These are phyloP conservation scores for Myxozyma nipponensis DNA, from an alignment of 805 yeast species.

Conservation along the genomic window DNA sequence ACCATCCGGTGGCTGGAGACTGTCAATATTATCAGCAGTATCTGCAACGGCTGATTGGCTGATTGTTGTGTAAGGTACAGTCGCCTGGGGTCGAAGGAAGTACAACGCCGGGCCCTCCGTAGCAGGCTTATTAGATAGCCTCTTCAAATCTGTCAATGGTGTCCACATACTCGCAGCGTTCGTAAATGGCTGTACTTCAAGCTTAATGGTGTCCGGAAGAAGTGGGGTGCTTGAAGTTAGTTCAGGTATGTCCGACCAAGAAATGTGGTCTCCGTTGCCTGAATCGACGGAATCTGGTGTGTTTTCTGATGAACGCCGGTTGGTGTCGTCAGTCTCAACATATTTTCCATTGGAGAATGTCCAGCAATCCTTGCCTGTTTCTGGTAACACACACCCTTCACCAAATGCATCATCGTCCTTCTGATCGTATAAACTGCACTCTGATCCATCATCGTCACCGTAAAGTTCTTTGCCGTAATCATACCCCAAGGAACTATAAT, in stretches of 20 bases:
- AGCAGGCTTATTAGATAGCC: background rate
- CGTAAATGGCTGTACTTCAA: background rate
- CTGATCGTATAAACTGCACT: background rate
- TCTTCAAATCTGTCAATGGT: background rate
- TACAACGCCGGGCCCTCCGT: background rate
- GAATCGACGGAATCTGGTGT: no score
- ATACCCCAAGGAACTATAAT: no score
- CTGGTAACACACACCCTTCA: no score
- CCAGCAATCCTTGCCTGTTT: no score
- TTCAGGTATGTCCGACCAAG: background rate
- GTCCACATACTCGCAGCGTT: background rate
- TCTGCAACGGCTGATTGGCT: no score
- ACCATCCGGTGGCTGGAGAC: no score
- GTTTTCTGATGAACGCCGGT: no score
- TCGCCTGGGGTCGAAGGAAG: background rate
- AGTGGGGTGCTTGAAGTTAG: background rate
- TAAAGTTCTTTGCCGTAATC: no score
- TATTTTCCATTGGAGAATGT: background rate
- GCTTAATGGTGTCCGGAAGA: background rate
- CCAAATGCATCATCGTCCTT: background rate
- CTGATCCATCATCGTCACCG: background rate
- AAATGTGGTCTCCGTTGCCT: background rate
- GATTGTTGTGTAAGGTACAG: background rate
- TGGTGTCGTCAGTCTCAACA: background rate
- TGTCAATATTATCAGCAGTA: no score